phyloP scores from a whole-genome alignment of 768 basidiomycete genomes.

The Lactarius tabidus region DNA sequence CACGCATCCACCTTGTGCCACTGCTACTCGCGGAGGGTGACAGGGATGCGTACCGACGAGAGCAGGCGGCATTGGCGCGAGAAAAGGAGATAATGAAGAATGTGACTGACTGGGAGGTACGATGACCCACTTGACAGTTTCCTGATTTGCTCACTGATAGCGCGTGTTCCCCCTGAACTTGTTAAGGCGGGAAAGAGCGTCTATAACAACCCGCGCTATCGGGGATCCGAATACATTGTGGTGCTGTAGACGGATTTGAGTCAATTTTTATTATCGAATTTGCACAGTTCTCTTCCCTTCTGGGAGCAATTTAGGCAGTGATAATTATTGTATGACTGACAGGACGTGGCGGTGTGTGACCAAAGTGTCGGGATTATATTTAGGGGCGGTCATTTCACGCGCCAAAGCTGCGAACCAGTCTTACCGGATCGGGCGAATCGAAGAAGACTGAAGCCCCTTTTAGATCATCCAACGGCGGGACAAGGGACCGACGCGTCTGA shows the following conservation, averaged over 20 bases:
- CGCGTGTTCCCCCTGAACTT: conserved; percentile 23
- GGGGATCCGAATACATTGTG: conserved; percentile 51
- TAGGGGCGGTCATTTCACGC: conserved; percentile 23
- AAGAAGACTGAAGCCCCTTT: not conserved
- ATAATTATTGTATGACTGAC: not conserved
- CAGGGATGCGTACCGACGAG: conserved; percentile 79
- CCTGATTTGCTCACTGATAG: conserved; percentile 29
- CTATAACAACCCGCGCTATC: conserved; percentile 78
- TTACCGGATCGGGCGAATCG: conserved; percentile 7
- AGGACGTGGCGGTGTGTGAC: conserved; percentile 20
- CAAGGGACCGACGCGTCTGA: not conserved
- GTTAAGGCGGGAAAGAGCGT: conserved; percentile 77
- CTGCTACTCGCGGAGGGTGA: conserved; percentile 91
- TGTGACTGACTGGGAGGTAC: conserved; percentile 89
- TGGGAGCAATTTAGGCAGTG: not conserved
- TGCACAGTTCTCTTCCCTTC: not conserved
- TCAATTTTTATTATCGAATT: not conserved
- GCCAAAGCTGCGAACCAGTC: not conserved
- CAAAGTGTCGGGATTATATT: conserved; percentile 19
- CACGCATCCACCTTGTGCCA: conserved; percentile 90
- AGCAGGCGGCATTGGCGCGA: conserved; percentile 68
- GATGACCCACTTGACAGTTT: conserved; percentile 25
- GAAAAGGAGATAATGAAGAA: conserved; percentile 95
- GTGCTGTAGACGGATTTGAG: conserved; percentile 43
- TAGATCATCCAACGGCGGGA: not conserved